Percentiles rank a stretch among this genome's conserved stretches.
Conservation (phyloP, 2,329 filamentous ascomycete genomes). For the Pseudonectria foliicola region DNA sequence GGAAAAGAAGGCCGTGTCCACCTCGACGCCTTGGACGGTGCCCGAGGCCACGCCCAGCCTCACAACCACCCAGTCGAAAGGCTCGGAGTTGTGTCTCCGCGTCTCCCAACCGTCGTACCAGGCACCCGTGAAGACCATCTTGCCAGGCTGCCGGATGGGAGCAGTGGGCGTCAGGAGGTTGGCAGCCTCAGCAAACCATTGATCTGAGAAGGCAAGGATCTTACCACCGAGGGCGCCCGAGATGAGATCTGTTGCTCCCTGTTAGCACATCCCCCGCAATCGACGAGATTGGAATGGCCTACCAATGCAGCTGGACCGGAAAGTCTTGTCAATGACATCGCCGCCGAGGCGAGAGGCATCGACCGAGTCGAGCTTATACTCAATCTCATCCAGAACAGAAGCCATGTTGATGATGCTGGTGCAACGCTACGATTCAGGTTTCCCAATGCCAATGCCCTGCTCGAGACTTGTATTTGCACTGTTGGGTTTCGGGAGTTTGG, state of each 20-base stretch:
- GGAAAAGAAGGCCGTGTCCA: slow-evolving; percentile 75
- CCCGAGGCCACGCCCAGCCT: slow-evolving; percentile 64
- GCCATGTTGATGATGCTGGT: no score
- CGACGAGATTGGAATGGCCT: slow-evolving; percentile 17
- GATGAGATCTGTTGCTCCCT: slow-evolving; percentile 48
- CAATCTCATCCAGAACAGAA: slow-evolving; percentile 36
- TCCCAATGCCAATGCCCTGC: no score
- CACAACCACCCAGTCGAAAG: slow-evolving; percentile 62
- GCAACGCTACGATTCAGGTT: no score
- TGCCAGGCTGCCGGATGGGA: slow-evolving; percentile 56
- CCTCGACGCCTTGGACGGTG: slow-evolving; percentile 64
- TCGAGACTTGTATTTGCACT: no score
- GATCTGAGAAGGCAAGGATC: slow-evolving; percentile 57
- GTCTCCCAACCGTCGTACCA: slow-evolving; percentile 71
- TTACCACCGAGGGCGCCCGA: slow-evolving; percentile 56
- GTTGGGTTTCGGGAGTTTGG: no score
- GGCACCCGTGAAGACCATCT: slow-evolving; percentile 62
- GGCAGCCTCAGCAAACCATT: slow-evolving; percentile 61
- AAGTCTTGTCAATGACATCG: slow-evolving; percentile 53
- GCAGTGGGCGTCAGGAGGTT: slow-evolving; percentile 59
- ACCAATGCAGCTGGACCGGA: slow-evolving; percentile 57
- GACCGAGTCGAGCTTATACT: slow-evolving; percentile 51
- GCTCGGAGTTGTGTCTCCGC: slow-evolving; percentile 54
- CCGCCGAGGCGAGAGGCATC: slow-evolving; percentile 41
- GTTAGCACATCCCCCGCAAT: slow-evolving; percentile 1